Evolutionary conservation across 2,329 filamentous ascomycete genomes (phyloP), one percentile per base, ranked within the genome.

Genomic region (Arthrinium phaeospermum): DNA sequence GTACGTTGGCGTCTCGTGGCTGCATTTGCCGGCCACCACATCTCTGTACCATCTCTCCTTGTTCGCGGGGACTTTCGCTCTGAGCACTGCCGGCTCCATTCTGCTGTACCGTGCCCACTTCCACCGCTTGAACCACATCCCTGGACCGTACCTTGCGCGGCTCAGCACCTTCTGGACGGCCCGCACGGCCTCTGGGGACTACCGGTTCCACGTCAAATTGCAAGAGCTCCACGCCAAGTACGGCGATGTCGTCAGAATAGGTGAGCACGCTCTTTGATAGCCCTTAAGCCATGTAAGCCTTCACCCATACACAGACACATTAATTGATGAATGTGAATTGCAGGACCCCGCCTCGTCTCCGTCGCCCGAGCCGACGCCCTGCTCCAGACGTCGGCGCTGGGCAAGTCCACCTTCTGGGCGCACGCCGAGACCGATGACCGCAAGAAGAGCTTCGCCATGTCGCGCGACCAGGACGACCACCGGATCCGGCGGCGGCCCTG

Each of bases 181-280:
- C 14, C 49, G 41, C 19, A 34, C 67, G 45, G 69, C 67, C 5
- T 70, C 72, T 5, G 72, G 70, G 22, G 72, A 71, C 19, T 73
- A 45, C 46, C 69, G 69, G 24, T 71, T 71, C 34, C 72, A 73
- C 24, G 22, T 37, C 45, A 47, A 34, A 12, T 41, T 73, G 19
- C 19, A 47, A 24, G 53, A 57, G 10, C 51, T 71, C 8, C 72
- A 73, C 37, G 14, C 24, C 4, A 13, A 70, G 45, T 71, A 73
- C 67, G 72, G 72, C 6, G 72, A 73, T 70, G 22, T 73, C 27
- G 72, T 73, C 3, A 67, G 72, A 4, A 73, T 73, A 41, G 72
- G 72, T 73, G 44, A 14, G 51, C 57, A 30, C 13, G 27, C n/a
- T 41, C 27, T 8, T 64, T 27, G 12, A 16, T 12, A 41, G 14